These are phyloP conservation scores for Camelina laxa DNA, from an alignment of 345 rosid species.

Conservation along the genomic window DNA sequence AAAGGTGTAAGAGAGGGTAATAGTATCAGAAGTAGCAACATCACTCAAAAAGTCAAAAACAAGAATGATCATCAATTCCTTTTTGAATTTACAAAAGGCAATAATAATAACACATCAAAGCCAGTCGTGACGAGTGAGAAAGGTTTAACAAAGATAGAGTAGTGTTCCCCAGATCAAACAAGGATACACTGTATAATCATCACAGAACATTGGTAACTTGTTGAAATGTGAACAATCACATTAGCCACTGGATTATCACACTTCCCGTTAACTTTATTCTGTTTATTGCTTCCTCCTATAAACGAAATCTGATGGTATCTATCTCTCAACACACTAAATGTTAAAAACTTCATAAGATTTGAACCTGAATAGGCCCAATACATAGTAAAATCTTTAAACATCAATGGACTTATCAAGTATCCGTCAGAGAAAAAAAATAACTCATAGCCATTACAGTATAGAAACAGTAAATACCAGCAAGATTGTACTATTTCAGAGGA, in stretches of 20 bases:
- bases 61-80: constrained; percentile 3
- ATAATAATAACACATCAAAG: constrained; percentile 3
- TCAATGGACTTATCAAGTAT: background rate
- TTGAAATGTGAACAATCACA: background rate
- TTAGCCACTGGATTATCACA: background rate
- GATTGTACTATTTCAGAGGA: background rate
- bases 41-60: background rate
- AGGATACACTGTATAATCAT: background rate
- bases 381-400: background rate
- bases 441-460: background rate
- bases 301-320: background rate
- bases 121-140: background rate
- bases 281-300: background rate
- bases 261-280: background rate
- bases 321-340: constrained; percentile 4
- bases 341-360: background rate
- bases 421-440: background rate
- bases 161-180: background rate
- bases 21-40: constrained; percentile 6
- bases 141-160: background rate
- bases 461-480: background rate
- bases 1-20: constrained; percentile 17
- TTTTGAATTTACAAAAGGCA: background rate
- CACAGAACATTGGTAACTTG: background rate
- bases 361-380: background rate